Conservation (phyloP, 2,329 filamentous ascomycete species). For the Neocucurbitaria cava region DNA sequence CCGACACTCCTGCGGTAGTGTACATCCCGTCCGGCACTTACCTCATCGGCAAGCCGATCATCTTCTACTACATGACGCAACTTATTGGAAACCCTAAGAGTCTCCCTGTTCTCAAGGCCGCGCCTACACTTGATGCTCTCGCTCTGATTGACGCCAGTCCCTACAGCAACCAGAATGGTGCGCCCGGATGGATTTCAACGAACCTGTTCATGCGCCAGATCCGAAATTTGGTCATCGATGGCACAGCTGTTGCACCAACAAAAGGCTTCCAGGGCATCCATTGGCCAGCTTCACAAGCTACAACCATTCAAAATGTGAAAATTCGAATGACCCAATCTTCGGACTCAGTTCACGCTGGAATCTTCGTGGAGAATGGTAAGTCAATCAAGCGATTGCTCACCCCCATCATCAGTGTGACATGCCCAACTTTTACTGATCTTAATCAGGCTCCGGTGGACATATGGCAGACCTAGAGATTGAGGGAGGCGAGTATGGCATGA, state of each 20-base stretch:
- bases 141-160: conserved; percentile 67
- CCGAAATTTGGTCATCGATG: conserved; percentile 69
- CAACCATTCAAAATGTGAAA: conserved; percentile 55
- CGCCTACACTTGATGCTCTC: conserved; percentile 59
- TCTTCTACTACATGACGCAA: conserved; percentile 70
- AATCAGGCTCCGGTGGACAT: conserved; percentile 52
- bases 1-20: conserved; percentile 62
- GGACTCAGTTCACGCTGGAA: conserved; percentile 57
- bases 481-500: conserved; percentile 53
- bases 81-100: conserved; percentile 66
- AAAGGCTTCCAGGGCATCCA: conserved; percentile 57
- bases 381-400: background rate
- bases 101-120: conserved; percentile 63
- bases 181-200: conserved; percentile 58
- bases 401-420: background rate
- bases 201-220: conserved; percentile 71
- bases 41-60: conserved; percentile 56
- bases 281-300: conserved; percentile 57
- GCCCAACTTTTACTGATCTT: conserved; percentile 2
- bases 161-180: conserved; percentile 46
- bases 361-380: conserved; percentile 55
- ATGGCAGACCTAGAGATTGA: conserved; percentile 55
- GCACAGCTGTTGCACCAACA: conserved; percentile 57
- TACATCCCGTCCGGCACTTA: conserved; percentile 69
- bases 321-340: conserved; percentile 50